These are phyloP conservation scores for Rhodofomes roseus DNA, from an alignment of 1,284 basidiomycete species.

Conservation along the genomic window DNA sequence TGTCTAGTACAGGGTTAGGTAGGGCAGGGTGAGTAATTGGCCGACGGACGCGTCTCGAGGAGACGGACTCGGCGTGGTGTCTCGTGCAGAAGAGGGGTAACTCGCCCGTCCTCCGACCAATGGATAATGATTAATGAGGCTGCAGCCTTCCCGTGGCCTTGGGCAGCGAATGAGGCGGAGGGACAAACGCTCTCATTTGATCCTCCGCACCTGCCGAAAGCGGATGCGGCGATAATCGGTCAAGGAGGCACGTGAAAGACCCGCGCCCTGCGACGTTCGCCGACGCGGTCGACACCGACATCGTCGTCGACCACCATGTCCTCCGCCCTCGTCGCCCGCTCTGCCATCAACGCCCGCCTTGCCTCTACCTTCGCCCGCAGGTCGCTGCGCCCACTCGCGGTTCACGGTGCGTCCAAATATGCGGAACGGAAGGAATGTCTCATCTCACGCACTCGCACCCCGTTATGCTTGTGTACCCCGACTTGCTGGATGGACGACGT, in stretches of 20 bases:
- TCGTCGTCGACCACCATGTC: slow-evolving; percentile 41
- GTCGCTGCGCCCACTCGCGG: slow-evolving; percentile 31
- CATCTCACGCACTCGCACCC: slow-evolving; percentile 1
- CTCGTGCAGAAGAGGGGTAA: too few relatives aligned
- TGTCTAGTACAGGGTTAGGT: background rate
- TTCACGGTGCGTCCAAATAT: slow-evolving; percentile 21
- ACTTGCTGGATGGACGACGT: background rate
- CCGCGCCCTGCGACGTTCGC: background rate
- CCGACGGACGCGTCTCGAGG: background rate
- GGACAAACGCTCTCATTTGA: background rate
- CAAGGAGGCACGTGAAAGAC: slow-evolving; percentile 1
- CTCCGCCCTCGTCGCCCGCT: slow-evolving; percentile 45
- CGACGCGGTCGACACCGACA: slow-evolving; percentile 4
- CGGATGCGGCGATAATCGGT: slow-evolving; percentile 10
- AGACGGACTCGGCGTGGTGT: too few relatives aligned
- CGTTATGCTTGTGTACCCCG: background rate
- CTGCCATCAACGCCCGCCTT: slow-evolving; percentile 43
- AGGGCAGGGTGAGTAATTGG: background rate
- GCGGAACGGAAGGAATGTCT: slow-evolving; percentile 24
- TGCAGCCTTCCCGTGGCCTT: background rate
- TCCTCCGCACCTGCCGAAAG: background rate
- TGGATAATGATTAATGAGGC: too few relatives aligned
- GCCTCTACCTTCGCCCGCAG: slow-evolving; percentile 37
- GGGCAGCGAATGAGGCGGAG: background rate
- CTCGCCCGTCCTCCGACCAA: too few relatives aligned